Evolutionary conservation across 2,329 filamentous ascomycete species (phyloP).

Genomic region (Ascochyta rabiei): DNA sequence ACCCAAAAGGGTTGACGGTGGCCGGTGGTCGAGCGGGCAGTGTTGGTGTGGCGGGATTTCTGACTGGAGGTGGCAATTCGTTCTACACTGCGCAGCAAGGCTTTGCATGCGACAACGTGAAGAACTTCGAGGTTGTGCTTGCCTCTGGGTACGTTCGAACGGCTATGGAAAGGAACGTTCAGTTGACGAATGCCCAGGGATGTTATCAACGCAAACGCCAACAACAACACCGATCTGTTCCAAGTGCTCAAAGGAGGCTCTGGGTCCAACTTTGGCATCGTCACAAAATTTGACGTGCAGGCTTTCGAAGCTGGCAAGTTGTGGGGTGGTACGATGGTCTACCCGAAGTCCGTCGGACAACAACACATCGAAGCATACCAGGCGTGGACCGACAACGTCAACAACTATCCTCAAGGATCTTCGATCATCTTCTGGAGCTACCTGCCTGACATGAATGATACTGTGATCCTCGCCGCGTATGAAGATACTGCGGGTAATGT

Average conservation of each 20-base stretch:
- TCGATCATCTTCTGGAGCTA: conserved; percentile 35
- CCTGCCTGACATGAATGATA: conserved; percentile 18
- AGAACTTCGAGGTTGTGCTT: no score
- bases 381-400: conserved; percentile 31
- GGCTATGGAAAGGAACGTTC: no score
- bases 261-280: conserved; percentile 49
- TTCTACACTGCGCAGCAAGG: conserved; percentile 27
- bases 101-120: no score
- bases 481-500: conserved; percentile 28
- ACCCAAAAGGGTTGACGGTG: conserved; percentile 22
- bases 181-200: not conserved
- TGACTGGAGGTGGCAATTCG: conserved; percentile 37
- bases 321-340: conserved; percentile 28
- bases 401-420: conserved; percentile 30
- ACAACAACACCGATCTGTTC: conserved; percentile 43
- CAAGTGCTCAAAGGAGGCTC: conserved; percentile 50
- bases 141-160: no score
- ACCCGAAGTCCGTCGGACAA: conserved; percentile 21
- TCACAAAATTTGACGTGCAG: conserved; percentile 44
- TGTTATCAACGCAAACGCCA: conserved; percentile 40
- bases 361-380: conserved; percentile 28
- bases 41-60: conserved; percentile 38
- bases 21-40: conserved; percentile 32
- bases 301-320: conserved; percentile 30
- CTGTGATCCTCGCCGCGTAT: conserved; percentile 28